Evolutionary conservation across 1,284 basidiomycete species (phyloP).

Genomic region (Apiotrichum akiyoshidainum): DNA sequence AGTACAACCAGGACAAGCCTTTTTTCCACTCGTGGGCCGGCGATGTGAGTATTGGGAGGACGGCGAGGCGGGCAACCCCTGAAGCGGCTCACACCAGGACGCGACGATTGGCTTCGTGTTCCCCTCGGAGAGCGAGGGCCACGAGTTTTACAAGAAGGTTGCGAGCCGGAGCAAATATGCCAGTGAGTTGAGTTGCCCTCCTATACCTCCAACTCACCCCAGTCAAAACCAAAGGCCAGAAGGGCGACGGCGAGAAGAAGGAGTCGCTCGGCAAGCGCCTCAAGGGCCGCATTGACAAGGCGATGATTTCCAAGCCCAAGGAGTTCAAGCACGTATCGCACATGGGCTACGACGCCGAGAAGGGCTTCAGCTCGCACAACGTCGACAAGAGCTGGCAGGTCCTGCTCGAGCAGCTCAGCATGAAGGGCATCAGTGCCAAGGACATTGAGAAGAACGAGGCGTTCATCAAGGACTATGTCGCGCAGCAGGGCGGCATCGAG

Average conservation of each 20-base stretch:
- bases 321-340: slow-evolving; percentile 90
- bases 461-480: slow-evolving; percentile 83
- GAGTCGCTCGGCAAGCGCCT: slow-evolving; percentile 57
- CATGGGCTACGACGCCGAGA: slow-evolving; percentile 87
- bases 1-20: slow-evolving; percentile 79
- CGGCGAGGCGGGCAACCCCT: not conserved
- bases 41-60: slow-evolving; percentile 63
- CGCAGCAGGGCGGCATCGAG: slow-evolving; percentile 56
- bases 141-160: slow-evolving; percentile 85
- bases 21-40: slow-evolving; percentile 93
- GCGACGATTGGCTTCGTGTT: slow-evolving; percentile 77
- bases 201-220: not conserved
- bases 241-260: slow-evolving; percentile 27
- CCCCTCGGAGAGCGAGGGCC: slow-evolving; percentile 80
- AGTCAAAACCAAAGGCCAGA: slow-evolving; percentile 41
- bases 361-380: slow-evolving; percentile 78
- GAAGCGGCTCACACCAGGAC: slow-evolving; percentile 25
- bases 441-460: slow-evolving; percentile 74
- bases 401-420: slow-evolving; percentile 68
- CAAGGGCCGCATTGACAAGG: slow-evolving; percentile 77
- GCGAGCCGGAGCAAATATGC: slow-evolving; percentile 63
- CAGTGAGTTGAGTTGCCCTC: slow-evolving; percentile 47
- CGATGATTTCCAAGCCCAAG: slow-evolving; percentile 77
- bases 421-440: slow-evolving; percentile 63
- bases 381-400: slow-evolving; percentile 92